A percentile compares a stretch with the other conserved stretches of the same genome.
These are phyloP conservation scores for Pochonia chlamydosporia DNA, from an alignment of 2,329 filamentous ascomycete species.

Conservation along the genomic window DNA sequence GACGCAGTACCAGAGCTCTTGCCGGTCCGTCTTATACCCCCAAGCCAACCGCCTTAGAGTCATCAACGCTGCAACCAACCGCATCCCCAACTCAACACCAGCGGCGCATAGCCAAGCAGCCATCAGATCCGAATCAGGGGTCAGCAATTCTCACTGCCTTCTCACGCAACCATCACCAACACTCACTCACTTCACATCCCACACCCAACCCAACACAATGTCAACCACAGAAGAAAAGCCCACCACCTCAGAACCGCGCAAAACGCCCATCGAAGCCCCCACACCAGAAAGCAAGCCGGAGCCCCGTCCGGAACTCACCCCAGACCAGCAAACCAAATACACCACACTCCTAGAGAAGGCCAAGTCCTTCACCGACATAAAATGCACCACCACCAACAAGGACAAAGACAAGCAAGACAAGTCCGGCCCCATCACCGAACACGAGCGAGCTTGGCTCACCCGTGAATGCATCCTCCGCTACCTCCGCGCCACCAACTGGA, in stretches of 20 bases:
- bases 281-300: conserved; percentile 51
- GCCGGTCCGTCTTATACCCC: no score
- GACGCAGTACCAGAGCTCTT: no score
- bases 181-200: no score
- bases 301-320: conserved; percentile 54
- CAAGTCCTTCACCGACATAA: conserved; percentile 63
- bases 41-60: no score
- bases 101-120: no score
- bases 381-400: conserved; percentile 36
- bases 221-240: background rate
- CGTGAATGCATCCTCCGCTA: conserved; percentile 89
- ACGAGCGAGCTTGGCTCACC: conserved; percentile 85
- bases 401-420: conserved; percentile 52
- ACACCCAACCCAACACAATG: background rate
- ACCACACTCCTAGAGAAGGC: conserved; percentile 65
- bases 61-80: no score
- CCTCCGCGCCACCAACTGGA: conserved; percentile 90
- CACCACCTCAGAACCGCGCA: conserved; percentile 19
- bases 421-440: conserved; percentile 63
- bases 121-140: no score
- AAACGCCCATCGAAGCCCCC: conserved; percentile 55
- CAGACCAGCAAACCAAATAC: conserved; percentile 80
- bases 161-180: no score
- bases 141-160: no score
- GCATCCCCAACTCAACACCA: no score